Base-by-base conservation (phyloP, 352 stramenopile species). In the Phytophthora hibernalis region DNA sequence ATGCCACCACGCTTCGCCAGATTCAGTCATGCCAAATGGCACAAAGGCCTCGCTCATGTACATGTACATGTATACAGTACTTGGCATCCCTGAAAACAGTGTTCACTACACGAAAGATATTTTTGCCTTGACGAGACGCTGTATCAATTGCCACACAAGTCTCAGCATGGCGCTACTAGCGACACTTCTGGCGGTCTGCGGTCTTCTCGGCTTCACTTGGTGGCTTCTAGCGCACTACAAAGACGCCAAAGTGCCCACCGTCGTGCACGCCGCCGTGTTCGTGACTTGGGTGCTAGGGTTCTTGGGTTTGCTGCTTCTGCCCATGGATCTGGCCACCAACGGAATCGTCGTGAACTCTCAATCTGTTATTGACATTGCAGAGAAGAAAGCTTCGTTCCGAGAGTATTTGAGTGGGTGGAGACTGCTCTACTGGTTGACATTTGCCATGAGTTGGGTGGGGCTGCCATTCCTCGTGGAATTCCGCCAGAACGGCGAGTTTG, bases 381-480 rank as follows among this genome's bases (percentile, higher is more conserved):
- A 48, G 15, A 33, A 66, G 3, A 67, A 62, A 45, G 20, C 20
- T 7, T 49, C 38, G 5, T 48, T 66, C 10, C 35, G 43, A 3
- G 52, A 42, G n/a, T 85, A 76, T 26, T 26, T 92, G 9, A 15
- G 9, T 0, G 55, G 47, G 15, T 93, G 85, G 85, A 70, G 84
- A 61, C 35, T 76, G 49, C 56, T 93, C 8, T 93, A 93, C 57
- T 93, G 83, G 81, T 24, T 73, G 18, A 89, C 82, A 40, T 91
- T 93, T 54, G 5, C 73, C 30, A 67, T 93, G 47, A 86, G 81
- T 47, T 93, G 85, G 82, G 31, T 86, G 31, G 59, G 80, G 26
- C 66, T 93, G 30, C 85, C 85, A 3, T 72, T 90, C n/a, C 65
- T 91, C 16, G 69, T 76, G 42, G 85, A 93, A 69, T 86, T 83